phyloP scores from a whole-genome alignment of 306 rosid species.

The Oxytropis ochrocephala region DNA sequence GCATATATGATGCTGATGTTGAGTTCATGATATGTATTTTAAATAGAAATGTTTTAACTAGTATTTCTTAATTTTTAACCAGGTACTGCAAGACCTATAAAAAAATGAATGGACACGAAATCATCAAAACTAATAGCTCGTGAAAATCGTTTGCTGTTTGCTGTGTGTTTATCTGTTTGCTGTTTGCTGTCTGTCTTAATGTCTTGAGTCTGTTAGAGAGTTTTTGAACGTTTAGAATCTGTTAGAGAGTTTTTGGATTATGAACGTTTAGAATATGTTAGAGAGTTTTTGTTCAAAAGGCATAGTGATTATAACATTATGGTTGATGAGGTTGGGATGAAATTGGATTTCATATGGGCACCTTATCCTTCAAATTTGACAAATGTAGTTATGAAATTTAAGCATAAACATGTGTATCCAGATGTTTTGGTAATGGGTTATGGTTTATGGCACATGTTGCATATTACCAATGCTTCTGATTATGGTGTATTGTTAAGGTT shows the following conservation, averaged over 20 bases:
- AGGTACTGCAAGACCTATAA: too few species aligned
- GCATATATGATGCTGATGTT: neutral
- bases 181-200: too few species aligned
- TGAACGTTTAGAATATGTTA: conserved; percentile 37
- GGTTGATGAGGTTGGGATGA: conserved; percentile 56
- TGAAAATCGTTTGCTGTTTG: neutral
- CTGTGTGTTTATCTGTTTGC: too few species aligned
- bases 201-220: too few species aligned
- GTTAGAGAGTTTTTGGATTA: too few species aligned
- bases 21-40: too few species aligned
- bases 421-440: conserved; percentile 78
- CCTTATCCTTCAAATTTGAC: conserved; percentile 65
- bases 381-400: conserved; percentile 36
- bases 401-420: conserved; percentile 54
- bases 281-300: conserved; percentile 50
- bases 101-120: too few species aligned
- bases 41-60: too few species aligned
- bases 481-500: conserved; percentile 35
- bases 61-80: too few species aligned
- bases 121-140: neutral
- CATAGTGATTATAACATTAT: conserved; percentile 67
- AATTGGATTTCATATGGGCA: conserved; percentile 84
- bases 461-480: conserved; percentile 53
- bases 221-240: too few species aligned
- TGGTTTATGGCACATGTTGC: conserved; percentile 89